Conservation (phyloP, 2,329 filamentous ascomycete species). For the Didymella keratinophila region DNA sequence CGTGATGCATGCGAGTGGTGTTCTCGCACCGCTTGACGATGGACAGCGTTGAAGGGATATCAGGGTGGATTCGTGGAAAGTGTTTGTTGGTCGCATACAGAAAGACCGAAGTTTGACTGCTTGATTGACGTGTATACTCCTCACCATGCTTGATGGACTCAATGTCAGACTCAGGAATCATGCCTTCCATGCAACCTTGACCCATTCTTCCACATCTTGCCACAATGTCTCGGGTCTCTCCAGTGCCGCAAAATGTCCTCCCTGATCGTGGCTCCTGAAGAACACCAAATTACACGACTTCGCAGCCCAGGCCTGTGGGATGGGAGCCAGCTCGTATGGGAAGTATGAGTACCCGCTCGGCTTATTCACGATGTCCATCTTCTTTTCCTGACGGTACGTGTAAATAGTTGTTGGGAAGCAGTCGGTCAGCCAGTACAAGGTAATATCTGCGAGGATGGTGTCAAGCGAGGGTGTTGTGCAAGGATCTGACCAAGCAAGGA, state of each 20-base stretch:
- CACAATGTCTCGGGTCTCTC: conserved; percentile 54
- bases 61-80: background rate
- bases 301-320: conserved; percentile 52
- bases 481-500: conserved; percentile 61
- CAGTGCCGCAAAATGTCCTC: conserved; percentile 60
- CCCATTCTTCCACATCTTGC: conserved; percentile 57
- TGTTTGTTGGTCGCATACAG: too few species aligned
- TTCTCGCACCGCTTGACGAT: background rate
- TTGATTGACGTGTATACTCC: background rate
- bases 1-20: background rate
- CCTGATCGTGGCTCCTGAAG: conserved; percentile 47
- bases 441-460: conserved; percentile 59
- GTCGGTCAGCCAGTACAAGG: conserved; percentile 65
- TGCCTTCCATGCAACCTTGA: conserved; percentile 45
- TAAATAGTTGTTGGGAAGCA: conserved; percentile 60
- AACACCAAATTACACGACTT: conserved; percentile 50
- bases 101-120: background rate
- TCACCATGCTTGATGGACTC: background rate
- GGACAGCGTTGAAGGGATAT: background rate
- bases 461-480: conserved; percentile 46
- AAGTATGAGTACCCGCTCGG: conserved; percentile 56
- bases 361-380: conserved; percentile 48
- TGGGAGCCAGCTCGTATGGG: conserved; percentile 52
- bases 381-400: conserved; percentile 54
- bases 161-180: background rate